phyloP scores from a whole-genome alignment of 768 basidiomycete genomes.

The Leccinum disarticulatum region DNA sequence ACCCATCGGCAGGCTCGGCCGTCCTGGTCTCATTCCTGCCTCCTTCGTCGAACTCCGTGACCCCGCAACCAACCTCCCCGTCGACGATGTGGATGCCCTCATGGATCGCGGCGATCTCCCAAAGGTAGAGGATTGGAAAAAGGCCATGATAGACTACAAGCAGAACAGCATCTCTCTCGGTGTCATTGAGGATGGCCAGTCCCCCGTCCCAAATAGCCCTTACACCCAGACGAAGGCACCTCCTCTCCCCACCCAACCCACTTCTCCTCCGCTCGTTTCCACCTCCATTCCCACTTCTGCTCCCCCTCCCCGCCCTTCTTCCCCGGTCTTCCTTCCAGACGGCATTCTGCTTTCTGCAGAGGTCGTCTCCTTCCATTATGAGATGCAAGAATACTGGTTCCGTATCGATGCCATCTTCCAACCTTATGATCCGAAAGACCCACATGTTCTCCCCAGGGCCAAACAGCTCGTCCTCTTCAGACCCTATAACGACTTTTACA shows the following conservation, averaged over 20 bases:
- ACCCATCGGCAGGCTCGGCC: slow-evolving; percentile 91
- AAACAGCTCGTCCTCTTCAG: slow-evolving; percentile 88
- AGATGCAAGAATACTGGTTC: slow-evolving; percentile 98
- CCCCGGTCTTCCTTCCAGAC: slow-evolving; percentile 60
- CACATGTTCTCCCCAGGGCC: slow-evolving; percentile 57
- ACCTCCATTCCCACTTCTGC: not conserved
- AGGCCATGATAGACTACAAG: slow-evolving; percentile 92
- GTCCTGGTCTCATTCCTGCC: slow-evolving; percentile 95
- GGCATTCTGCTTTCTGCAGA: slow-evolving; percentile 85
- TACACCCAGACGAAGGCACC: slow-evolving; percentile 28
- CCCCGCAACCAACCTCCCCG: slow-evolving; percentile 77
- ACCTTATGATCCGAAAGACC: slow-evolving; percentile 67
- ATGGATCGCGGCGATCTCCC: slow-evolving; percentile 90
- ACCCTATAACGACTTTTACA: slow-evolving; percentile 97
- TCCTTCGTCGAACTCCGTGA: slow-evolving; percentile 97
- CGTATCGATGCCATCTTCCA: slow-evolving; percentile 87
- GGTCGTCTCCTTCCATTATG: slow-evolving; percentile 96
- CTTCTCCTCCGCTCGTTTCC: slow-evolving; percentile 9
- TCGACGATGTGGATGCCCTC: slow-evolving; percentile 71
- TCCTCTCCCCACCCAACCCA: slow-evolving; percentile 8
- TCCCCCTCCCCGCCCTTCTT: slow-evolving; percentile 34
- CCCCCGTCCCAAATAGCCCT: slow-evolving; percentile 46
- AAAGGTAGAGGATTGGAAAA: slow-evolving; percentile 99
- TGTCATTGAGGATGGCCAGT: slow-evolving; percentile 67
- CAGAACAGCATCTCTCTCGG: slow-evolving; percentile 94